phyloP scores from a whole-genome alignment of 805 yeast species.

The Kregervanrija pseudodelftensis region DNA sequence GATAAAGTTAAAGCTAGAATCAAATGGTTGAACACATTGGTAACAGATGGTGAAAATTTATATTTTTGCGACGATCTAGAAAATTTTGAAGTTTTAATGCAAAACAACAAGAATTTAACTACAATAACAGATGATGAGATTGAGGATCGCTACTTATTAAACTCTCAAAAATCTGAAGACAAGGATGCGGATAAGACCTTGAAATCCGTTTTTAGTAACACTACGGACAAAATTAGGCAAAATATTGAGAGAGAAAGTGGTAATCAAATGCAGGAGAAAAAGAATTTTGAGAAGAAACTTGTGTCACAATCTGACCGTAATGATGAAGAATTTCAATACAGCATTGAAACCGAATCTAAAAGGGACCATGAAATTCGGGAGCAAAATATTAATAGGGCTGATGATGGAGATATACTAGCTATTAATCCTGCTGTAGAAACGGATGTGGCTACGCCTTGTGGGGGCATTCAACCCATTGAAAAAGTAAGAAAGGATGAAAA shows the following conservation, averaged over 20 bases:
- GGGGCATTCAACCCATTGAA: not conserved
- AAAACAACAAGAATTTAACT: slow-evolving; percentile 1
- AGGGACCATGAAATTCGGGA: not conserved
- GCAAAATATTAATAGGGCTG: not conserved
- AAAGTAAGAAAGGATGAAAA: not conserved
- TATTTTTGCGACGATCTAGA: slow-evolving; percentile 14
- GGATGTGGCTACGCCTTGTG: not conserved
- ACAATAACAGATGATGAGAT: slow-evolving; percentile 10
- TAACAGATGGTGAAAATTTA: slow-evolving; percentile 20
- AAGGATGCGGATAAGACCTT: not conserved
- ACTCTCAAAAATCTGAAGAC: not conserved
- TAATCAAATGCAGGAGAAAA: not conserved
- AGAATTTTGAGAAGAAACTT: too few species aligned
- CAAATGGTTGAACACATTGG: slow-evolving; percentile 13
- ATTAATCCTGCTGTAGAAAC: not conserved
- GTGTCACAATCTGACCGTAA: too few species aligned
- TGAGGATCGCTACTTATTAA: not conserved
- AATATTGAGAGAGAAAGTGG: not conserved
- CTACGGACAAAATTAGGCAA: not conserved
- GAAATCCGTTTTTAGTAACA: not conserved
- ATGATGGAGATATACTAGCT: not conserved
- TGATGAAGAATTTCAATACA: too few species aligned
- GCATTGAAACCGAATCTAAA: too few species aligned
- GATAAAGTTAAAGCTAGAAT: slow-evolving; percentile 10
- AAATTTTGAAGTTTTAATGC: slow-evolving; percentile 5